Conservation (phyloP, 75 land plant genomes). For the Cupressus sempervirens region DNA sequence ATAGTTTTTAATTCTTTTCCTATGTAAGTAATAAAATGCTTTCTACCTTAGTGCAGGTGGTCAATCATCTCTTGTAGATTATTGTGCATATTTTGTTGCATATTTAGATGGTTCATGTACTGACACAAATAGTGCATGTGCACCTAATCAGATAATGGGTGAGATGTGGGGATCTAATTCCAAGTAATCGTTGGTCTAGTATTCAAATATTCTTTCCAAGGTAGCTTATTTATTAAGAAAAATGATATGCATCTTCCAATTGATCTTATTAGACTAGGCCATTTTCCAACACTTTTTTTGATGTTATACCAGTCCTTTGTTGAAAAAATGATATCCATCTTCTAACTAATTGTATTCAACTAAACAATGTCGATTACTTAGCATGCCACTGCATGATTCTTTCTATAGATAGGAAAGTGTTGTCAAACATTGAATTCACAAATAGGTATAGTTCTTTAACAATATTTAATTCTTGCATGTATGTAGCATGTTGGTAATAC, state of each 20-base stretch:
- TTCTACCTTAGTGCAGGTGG: constrained; percentile 24
- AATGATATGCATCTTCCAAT: neutral
- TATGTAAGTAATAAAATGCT: neutral
- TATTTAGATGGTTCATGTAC: constrained; percentile 54
- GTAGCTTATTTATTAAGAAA: neutral
- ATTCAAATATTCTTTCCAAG: neutral
- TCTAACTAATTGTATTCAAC: neutral
- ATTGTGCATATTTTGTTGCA: constrained; percentile 54
- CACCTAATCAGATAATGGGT: constrained; percentile 95
- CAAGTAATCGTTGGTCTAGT: constrained; percentile 35
- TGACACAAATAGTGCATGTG: constrained; percentile 86
- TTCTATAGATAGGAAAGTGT: neutral
- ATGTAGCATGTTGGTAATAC: neutral
- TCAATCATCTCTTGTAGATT: constrained; percentile 45
- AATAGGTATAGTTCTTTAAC: neutral
- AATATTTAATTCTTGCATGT: neutral
- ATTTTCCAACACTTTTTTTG: neutral
- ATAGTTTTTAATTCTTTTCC: neutral
- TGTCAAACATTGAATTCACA: neutral
- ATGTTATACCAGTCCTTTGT: neutral
- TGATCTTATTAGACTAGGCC: neutral
- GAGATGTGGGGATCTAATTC: constrained; percentile 87
- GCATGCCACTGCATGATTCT: neutral
- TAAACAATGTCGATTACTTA: neutral
- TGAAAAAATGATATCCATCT: no score